Base-by-base conservation (phyloP, 2,329 filamentous ascomycete species). In the Tricladium varicosporioides region DNA sequence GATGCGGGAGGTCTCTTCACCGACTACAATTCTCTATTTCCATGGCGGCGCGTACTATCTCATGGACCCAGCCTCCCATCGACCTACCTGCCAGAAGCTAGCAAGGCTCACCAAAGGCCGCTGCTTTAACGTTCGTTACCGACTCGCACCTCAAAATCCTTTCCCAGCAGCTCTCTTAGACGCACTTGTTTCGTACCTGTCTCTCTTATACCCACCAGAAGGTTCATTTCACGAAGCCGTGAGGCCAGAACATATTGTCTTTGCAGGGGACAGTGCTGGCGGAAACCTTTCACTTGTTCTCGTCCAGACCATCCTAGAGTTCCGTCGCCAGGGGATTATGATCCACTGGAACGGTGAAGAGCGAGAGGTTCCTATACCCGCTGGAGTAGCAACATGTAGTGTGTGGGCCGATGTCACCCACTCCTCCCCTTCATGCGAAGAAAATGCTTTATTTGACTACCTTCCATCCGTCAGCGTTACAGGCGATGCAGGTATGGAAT, bases 131-230 rank as follows among this genome's bases (percentile, higher is more conserved):
- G 84, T 92, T 5, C 81, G 88, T 2, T 93, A 93, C 72, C 80
- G 90, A 5, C 79, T 94, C 2, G 83, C 88, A 11, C 90, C 90
- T 0, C 86, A 92, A 69, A 74, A 86, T 58, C 82, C 88, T 0
- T 94, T 94, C 68, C 90, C 90, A 0, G 78, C 87, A 0, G 88
- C 88, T 1, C 72, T 94, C 5, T 74, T 93, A 45, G 90, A 94
- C 67, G 87, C 82, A 1, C 73, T 93, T 9, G 77, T 87, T 32
- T 84, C 87, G 0, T 94, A 93, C 67, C 77, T 94, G 36, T 82
- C 59, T 9, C 61, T 92, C 5, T 76, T 94, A 1, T 86, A 91
- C 65, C 90, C 90, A 11, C 86, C 87, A 0, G 76, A 82, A 0
- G 86, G 80, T 15, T 81, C 88, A 0, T 80, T 84, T 46, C 89